Conservation (phyloP, 768 basidiomycete genomes). For the Amyloporia xantha region DNA sequence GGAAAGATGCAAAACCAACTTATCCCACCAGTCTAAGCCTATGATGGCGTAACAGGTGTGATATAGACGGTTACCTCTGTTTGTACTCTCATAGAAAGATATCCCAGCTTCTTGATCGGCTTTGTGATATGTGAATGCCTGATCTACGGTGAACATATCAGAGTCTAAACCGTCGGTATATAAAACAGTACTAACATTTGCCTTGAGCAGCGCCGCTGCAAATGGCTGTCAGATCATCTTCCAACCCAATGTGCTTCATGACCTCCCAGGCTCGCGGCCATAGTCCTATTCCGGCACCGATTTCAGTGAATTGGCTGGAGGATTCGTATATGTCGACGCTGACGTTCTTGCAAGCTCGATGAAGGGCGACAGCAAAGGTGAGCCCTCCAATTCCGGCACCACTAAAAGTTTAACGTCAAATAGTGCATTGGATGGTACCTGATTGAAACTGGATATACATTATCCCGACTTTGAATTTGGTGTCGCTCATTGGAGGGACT, state of each 20-base stretch:
- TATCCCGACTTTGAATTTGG: not conserved
- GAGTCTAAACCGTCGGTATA: too few species aligned
- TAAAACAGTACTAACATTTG: too few species aligned
- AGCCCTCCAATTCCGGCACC: slow-evolving; percentile 24
- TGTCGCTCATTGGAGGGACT: not conserved
- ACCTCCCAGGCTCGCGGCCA: slow-evolving; percentile 18
- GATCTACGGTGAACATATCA: too few species aligned
- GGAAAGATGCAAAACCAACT: slow-evolving; percentile 3
- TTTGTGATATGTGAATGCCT: not conserved
- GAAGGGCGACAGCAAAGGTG: slow-evolving; percentile 18
- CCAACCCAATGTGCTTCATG: slow-evolving; percentile 15
- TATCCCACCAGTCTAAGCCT: not conserved
- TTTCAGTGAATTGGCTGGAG: slow-evolving; percentile 11
- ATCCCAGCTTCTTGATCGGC: not conserved
- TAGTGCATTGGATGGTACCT: too few species aligned
- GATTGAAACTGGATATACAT: not conserved
- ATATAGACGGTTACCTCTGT: not conserved
- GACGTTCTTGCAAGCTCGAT: slow-evolving; percentile 9
- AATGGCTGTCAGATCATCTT: not conserved
- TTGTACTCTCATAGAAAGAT: not conserved
- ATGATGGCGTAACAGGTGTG: not conserved
- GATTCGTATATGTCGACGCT: slow-evolving; percentile 22
- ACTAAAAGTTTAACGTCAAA: slow-evolving; percentile 6
- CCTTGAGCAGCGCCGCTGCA: too few species aligned
- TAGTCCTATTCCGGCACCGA: slow-evolving; percentile 22